Evolutionary conservation across 495 filamentous ascomycete species (phyloP).

Genomic region (Penicillium daleae): DNA sequence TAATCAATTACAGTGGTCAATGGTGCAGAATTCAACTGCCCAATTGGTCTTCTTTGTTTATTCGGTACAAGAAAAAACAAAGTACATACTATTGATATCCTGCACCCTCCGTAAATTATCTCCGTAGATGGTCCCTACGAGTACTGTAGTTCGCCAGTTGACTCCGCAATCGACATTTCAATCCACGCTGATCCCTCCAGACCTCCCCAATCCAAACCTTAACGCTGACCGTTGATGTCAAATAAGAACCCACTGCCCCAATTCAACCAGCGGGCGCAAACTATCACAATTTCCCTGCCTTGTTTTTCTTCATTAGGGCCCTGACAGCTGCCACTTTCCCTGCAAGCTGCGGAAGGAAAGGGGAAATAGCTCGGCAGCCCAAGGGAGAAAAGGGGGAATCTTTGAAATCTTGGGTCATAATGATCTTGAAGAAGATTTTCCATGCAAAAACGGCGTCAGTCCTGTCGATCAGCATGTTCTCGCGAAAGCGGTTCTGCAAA

Average conservation of each 20-base stretch:
- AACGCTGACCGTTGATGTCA: slow-evolving; percentile 4
- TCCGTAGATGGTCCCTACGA: neutral
- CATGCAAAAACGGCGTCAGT: neutral
- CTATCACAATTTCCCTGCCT: slow-evolving; percentile 14
- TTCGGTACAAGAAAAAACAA: neutral
- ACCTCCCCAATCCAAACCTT: slow-evolving; percentile 1
- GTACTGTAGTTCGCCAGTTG: neutral
- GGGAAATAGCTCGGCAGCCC: slow-evolving; percentile 1
- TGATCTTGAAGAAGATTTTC: neutral
- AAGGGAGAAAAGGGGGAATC: neutral
- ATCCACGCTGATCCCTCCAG: slow-evolving; percentile 2
- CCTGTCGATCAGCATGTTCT: neutral
- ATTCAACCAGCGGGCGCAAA: slow-evolving; percentile 3
- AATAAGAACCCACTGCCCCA: slow-evolving; percentile 5
- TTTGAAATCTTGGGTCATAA: neutral
- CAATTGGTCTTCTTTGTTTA: neutral
- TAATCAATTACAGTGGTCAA: neutral
- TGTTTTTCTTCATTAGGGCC: slow-evolving; percentile 2
- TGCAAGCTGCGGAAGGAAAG: neutral
- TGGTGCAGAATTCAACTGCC: neutral
- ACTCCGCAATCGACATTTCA: neutral
- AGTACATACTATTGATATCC: neutral
- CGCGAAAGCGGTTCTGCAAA: neutral
- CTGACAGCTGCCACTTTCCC: slow-evolving; percentile 15
- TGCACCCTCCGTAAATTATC: neutral